Base-by-base conservation (phyloP, 2,329 filamentous ascomycete genomes). In the Verruconis gallopava region DNA sequence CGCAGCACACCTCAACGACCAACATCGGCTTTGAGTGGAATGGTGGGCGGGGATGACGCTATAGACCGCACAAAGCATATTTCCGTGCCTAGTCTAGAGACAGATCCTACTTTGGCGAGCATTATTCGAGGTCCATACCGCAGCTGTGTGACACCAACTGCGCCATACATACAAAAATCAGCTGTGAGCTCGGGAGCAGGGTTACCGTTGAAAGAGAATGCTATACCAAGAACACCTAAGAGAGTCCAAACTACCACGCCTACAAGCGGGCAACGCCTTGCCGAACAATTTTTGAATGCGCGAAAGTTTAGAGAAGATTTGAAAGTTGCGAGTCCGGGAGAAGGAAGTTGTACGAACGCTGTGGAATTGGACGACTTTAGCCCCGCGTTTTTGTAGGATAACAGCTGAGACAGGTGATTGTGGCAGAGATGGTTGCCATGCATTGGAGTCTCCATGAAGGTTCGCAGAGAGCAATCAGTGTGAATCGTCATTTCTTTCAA, bases 221-320 rank as follows among this genome's bases (percentile, higher is more conserved):
- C n/a, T n/a, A n/a, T n/a, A n/a, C n/a, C n/a, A 30, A 9, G 25
- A n/a, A 30, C 25, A n/a, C 25, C 25, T 30, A 30, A 37, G 38
- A 18, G 18, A 15, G 9, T 22, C 5, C 6, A 15, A 17, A 11
- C 37, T 21, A 22, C 37, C 5, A 38, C 37, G 18, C 37, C 37
- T 6, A 40, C 40, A 5, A 30, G 40, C n/a, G 40, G 40, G 15
- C 33, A 42, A 32, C 40, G 21, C 17, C 12, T 42, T 12, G 40
- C 40, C 34, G 40, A 42, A 11, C 18, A 41, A 20, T 42, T 40
- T 40, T 40, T 42, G 38, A 38, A 20, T 19, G 21, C n/a, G 20
- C 35, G 38, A 18, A 40, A 22, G 22, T 28, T 36, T 5, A 21
- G 38, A 9, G 38, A 21, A 22, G 38, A 21, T 11, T 13, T 22